phyloP scores from a whole-genome alignment of 768 basidiomycete species.

The Termitomyces sp. region DNA sequence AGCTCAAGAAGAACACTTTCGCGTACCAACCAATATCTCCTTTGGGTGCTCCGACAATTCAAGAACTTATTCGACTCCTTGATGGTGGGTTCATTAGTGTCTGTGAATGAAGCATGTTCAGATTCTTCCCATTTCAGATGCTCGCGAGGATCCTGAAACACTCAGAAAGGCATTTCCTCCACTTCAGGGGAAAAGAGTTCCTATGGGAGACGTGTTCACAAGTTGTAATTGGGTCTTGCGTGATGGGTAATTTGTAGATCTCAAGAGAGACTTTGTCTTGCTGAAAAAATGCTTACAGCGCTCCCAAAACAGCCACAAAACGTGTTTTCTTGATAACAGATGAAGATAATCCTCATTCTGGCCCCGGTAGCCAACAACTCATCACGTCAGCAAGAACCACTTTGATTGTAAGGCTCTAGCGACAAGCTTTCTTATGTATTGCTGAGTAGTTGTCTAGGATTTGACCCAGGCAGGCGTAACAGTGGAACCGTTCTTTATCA shows the following conservation, averaged over 20 bases:
- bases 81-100: slow-evolving; percentile 50
- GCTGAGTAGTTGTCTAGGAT: slow-evolving; percentile 50
- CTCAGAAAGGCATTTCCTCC: slow-evolving; percentile 66
- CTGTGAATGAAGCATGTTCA: not conserved
- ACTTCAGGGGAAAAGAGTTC: slow-evolving; percentile 51
- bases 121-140: slow-evolving; percentile 39
- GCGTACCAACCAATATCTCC: slow-evolving; percentile 75
- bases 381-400: slow-evolving; percentile 71
- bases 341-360: slow-evolving; percentile 72
- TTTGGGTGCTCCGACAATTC: slow-evolving; percentile 79
- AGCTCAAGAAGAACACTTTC: slow-evolving; percentile 67
- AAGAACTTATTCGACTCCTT: slow-evolving; percentile 72
- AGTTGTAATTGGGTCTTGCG: slow-evolving; percentile 89
- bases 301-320: slow-evolving; percentile 87
- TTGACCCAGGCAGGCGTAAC: slow-evolving; percentile 73
- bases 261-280: not conserved
- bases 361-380: slow-evolving; percentile 53
- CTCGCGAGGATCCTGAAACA: slow-evolving; percentile 58
- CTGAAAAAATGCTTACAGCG: slow-evolving; percentile 37
- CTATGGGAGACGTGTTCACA: slow-evolving; percentile 88
- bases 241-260: slow-evolving; percentile 56
- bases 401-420: slow-evolving; percentile 44
- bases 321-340: slow-evolving; percentile 93
- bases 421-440: not conserved
- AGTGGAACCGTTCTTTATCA: slow-evolving; percentile 90